Conservation (phyloP, 2,329 filamentous ascomycete genomes). For the Dendryphion nanum region DNA sequence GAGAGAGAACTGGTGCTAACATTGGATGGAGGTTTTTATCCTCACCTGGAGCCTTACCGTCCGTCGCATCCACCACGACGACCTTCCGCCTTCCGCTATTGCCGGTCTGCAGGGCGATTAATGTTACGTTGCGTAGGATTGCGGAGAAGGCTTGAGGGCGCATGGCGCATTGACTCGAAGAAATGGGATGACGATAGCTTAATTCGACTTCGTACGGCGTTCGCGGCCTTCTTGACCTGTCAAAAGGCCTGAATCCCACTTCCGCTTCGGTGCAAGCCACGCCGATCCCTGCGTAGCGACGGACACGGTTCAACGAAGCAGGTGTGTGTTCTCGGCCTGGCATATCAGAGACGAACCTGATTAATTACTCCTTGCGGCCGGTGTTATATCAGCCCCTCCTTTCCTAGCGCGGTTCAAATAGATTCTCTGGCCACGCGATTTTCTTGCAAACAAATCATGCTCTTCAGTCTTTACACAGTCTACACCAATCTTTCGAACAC, state of each 20-base stretch:
- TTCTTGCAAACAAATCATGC: slow-evolving; percentile 33
- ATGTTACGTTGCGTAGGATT: slow-evolving; percentile 23
- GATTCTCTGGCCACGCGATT: slow-evolving; percentile 26
- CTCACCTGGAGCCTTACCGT: no score
- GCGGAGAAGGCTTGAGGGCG: slow-evolving; percentile 23
- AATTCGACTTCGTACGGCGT: slow-evolving; percentile 17
- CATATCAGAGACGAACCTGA: slow-evolving; percentile 26
- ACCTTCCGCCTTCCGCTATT: slow-evolving; percentile 3
- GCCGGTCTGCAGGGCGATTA: slow-evolving; percentile 27
- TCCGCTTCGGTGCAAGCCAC: slow-evolving; percentile 29
- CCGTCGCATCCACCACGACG: neutral
- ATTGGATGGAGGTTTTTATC: no score
- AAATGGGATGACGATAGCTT: slow-evolving; percentile 19
- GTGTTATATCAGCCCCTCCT: slow-evolving; percentile 33
- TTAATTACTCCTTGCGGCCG: slow-evolving; percentile 37
- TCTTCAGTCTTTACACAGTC: slow-evolving; percentile 24
- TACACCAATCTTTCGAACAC: slow-evolving; percentile 28
- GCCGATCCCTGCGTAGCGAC: slow-evolving; percentile 34
- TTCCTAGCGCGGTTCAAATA: slow-evolving; percentile 34
- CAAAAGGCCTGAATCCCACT: slow-evolving; percentile 18
- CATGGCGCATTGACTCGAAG: slow-evolving; percentile 12
- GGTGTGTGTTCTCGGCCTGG: slow-evolving; percentile 32
- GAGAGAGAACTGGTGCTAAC: no score
- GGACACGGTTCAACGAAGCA: slow-evolving; percentile 22
- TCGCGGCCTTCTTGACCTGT: slow-evolving; percentile 18